phyloP scores from a whole-genome alignment of 2,329 filamentous ascomycete species.

The Phaeosphaeriaceae sp. region DNA sequence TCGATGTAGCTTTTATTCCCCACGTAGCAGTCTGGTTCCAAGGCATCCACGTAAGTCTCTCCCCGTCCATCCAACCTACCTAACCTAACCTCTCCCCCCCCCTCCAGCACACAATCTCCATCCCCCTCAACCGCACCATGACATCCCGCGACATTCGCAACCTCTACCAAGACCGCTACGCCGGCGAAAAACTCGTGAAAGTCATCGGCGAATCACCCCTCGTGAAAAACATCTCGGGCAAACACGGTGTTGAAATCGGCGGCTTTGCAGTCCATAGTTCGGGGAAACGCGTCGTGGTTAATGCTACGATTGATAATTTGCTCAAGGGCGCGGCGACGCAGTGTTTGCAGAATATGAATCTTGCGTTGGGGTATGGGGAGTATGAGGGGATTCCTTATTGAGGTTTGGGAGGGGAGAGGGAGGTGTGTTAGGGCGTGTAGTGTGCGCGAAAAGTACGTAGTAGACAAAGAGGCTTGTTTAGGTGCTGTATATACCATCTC shows the following conservation, averaged over 20 bases:
- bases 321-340: conserved; percentile 93
- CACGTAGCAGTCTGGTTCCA: conserved; percentile 98
- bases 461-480: background rate
- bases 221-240: conserved; percentile 83
- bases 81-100: conserved; percentile 24
- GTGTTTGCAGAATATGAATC: conserved; percentile 94
- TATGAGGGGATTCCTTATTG: conserved; percentile 81
- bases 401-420: conserved; percentile 6
- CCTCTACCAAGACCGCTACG: conserved; percentile 94
- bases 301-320: conserved; percentile 91
- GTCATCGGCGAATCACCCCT: conserved; percentile 84
- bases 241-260: conserved; percentile 91
- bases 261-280: conserved; percentile 91
- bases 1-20: conserved; percentile 81
- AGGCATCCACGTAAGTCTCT: conserved; percentile 72
- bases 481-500: background rate
- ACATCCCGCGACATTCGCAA: conserved; percentile 90
- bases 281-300: conserved; percentile 92
- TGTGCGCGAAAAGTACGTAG: too few species aligned
- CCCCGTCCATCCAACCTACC: too few species aligned
- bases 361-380: conserved; percentile 85
- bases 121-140: conserved; percentile 86
- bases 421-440: background rate
- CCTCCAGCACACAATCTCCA: conserved; percentile 77
- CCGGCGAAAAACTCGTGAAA: conserved; percentile 94